Evolutionary conservation across 257 asterid genomes (phyloP).

Genomic region (Oldenlandia corymbosa): DNA sequence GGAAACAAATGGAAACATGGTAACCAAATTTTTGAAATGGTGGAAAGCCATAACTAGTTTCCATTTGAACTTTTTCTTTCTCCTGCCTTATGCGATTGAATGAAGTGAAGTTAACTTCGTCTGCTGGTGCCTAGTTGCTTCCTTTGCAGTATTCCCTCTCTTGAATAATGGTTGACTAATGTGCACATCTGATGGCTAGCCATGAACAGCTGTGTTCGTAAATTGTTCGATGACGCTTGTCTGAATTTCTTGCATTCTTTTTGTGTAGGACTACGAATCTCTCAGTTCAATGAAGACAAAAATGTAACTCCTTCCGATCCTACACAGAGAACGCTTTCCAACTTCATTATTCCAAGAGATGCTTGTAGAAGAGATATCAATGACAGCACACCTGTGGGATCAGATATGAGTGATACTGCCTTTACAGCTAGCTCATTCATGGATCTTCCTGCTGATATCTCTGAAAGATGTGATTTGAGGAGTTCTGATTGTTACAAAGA

Average conservation of each 20-base stretch:
- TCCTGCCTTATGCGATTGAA: neutral
- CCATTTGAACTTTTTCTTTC: neutral
- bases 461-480: slow-evolving; percentile 31
- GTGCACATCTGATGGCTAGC: neutral
- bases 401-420: slow-evolving; percentile 29
- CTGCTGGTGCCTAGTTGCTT: neutral
- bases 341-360: slow-evolving; percentile 46
- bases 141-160: neutral
- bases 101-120: neutral
- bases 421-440: slow-evolving; percentile 23
- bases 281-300: slow-evolving; percentile 64
- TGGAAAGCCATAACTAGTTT: neutral
- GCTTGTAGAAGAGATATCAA: slow-evolving; percentile 29
- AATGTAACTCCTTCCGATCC: slow-evolving; percentile 55
- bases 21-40: neutral
- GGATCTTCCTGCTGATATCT: slow-evolving; percentile 24
- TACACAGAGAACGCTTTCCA: slow-evolving; percentile 70
- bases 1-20: neutral
- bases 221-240: neutral
- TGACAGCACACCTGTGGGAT: slow-evolving; percentile 25
- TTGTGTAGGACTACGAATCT: slow-evolving; percentile 70
- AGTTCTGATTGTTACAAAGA: slow-evolving; percentile 25
- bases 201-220: neutral
- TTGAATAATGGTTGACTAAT: neutral
- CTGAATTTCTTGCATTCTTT: slow-evolving; percentile 13